Conservation (phyloP, 108 stramenopile species). For the Conticribra weissflogii region DNA sequence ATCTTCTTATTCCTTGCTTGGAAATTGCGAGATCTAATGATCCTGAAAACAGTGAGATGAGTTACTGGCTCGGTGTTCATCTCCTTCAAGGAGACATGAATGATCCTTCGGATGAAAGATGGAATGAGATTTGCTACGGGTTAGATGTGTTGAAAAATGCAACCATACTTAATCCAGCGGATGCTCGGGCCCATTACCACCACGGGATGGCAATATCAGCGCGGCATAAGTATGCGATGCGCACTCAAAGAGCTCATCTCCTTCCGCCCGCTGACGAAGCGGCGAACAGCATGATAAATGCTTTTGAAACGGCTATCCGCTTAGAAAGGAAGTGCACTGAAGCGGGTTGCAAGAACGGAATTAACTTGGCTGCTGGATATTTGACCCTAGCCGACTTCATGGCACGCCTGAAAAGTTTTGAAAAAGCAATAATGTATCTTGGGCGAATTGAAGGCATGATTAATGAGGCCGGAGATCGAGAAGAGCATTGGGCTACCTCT, state of each 20-base stretch:
- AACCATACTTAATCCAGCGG: conserved; percentile 36
- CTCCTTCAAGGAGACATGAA: conserved; percentile 39
- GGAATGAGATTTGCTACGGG: conserved; percentile 42
- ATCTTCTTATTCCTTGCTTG: conserved; percentile 19
- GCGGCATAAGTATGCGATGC: conserved; percentile 53
- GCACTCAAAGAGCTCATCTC: conserved; percentile 35
- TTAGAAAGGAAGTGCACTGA: conserved; percentile 32
- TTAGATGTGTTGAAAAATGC: conserved; percentile 31
- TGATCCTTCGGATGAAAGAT: conserved; percentile 37
- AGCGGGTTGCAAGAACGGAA: conserved; percentile 42
- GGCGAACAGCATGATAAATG: conserved; percentile 23
- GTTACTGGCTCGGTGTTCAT: conserved; percentile 49
- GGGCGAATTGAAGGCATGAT: conserved; percentile 25
- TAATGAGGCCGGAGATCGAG: conserved; percentile 13
- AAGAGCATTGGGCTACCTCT: conserved; percentile 33
- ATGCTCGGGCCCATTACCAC: conserved; percentile 44
- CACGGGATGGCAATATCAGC: conserved; percentile 42
- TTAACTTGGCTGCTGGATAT: conserved; percentile 39
- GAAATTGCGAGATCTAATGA: conserved; percentile 39
- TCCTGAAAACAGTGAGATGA: conserved; percentile 43
- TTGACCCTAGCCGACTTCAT: conserved; percentile 45
- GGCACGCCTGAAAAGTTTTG: conserved; percentile 38
- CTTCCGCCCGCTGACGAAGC: conserved; percentile 46
- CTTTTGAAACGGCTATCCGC: conserved; percentile 36
- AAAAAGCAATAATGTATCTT: conserved; percentile 33